Base-by-base conservation (phyloP, 2,329 filamentous ascomycete species). In the Hypoxylon sp. region DNA sequence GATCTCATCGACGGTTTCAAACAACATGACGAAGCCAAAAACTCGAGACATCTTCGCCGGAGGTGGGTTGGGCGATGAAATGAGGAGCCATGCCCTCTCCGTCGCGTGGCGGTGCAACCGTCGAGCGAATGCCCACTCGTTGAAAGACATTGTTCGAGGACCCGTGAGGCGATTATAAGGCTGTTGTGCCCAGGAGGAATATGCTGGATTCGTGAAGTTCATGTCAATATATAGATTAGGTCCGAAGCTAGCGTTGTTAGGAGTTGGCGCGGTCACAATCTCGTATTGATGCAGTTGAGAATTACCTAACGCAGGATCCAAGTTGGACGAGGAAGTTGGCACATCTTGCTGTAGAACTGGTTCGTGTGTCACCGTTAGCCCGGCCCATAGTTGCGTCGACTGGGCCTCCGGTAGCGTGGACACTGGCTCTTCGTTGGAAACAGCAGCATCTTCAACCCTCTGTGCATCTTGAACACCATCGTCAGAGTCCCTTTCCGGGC, bases 11-110 rank as follows among this genome's bases (percentile, higher is more conserved):
- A 79, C 79, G 1, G 81, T 79, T 73, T 89, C 85, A 67, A 90
- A 90, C 25, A 89, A 84, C 17, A 91, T 80, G n/a, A 88, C 89
- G 62, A 93, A 91, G 36, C 88, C 90, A 76, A 94, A 94, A 1
- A 89, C 84, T 34, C 85, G 83, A n/a, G 82, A 79, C 60, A 89
- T 82, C 0, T 78, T 78, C 2, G 81, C 76, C 1, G 83, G 82
- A 0, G 85, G 82, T 51, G 87, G 84, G 69, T 83, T 79, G 1
- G 80, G 74, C 76, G 83, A 82, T 13, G 76, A 80, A 2, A 92
- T 82, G 1, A 94, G 79, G 2, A 82, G 79, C 62, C 89, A 87
- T 0, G 85, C 91, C 25, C 83, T 79, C 78, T 97, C 92, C 0
- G 90, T 72, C 2, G 88, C 84, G 58, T 83, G 83, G 45, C 93